Evolutionary conservation across 2,329 filamentous ascomycete genomes (phyloP).

Genomic region (Ilyonectria mors-panacis): DNA sequence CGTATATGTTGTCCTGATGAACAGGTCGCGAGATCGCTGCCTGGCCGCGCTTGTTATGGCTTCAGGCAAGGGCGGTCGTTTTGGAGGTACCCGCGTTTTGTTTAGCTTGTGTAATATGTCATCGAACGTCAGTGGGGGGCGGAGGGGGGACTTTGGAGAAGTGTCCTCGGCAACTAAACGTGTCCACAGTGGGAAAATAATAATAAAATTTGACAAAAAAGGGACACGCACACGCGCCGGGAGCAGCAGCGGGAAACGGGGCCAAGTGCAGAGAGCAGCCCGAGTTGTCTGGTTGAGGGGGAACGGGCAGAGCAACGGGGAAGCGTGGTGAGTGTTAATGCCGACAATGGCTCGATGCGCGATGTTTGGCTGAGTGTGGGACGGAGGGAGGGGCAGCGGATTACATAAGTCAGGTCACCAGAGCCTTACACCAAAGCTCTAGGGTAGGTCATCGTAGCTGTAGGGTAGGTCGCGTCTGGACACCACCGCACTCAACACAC

Average conservation of each 20-base stretch:
- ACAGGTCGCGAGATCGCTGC: neutral
- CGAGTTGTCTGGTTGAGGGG: no score
- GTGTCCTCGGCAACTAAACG: neutral
- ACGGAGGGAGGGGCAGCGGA: neutral
- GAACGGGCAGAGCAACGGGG: neutral
- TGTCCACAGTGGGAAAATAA: neutral
- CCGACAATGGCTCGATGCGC: neutral
- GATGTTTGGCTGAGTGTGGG: neutral
- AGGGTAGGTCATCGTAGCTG: neutral
- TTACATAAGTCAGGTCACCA: neutral
- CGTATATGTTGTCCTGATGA: neutral
- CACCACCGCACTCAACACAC: neutral
- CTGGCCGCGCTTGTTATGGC: neutral
- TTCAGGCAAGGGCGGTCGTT: neutral
- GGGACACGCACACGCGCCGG: no score
- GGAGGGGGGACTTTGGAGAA: neutral
- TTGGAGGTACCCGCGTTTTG: neutral
- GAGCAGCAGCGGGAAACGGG: neutral
- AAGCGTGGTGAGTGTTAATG: neutral
- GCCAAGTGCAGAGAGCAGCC: neutral
- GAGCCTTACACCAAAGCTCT: neutral
- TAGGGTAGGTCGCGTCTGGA: neutral
- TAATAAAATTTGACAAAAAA: no score
- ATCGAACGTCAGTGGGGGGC: neutral
- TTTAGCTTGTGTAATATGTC: conserved; percentile 1